Conservation (phyloP, 176 grass and related monocot species). For the Aegilops umbellulata region DNA sequence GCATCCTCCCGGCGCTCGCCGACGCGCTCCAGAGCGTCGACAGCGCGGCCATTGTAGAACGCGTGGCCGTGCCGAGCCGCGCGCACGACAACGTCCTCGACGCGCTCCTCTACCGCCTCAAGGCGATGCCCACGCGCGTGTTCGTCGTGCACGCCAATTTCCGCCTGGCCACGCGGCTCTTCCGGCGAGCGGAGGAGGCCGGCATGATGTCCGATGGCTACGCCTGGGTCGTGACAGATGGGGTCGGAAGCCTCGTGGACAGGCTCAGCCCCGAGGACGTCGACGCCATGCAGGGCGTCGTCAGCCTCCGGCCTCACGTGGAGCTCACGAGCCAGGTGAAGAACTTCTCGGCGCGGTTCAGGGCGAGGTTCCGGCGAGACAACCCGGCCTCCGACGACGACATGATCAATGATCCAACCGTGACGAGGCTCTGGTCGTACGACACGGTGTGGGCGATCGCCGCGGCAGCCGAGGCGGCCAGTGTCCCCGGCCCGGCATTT, state of each 20-base stretch:
- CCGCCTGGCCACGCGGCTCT: conserved; percentile 24
- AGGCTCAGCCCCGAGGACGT: background rate
- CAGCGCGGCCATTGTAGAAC: conserved; percentile 21
- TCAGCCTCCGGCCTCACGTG: conserved; percentile 52
- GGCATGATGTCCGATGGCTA: conserved; percentile 54
- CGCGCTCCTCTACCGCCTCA: conserved; percentile 28
- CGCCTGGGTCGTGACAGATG: conserved; percentile 53
- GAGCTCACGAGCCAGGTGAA: background rate
- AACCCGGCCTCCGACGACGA: background rate
- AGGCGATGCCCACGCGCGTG: conserved; percentile 57
- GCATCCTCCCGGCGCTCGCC: conserved; percentile 51
- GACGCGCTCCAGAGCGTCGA: conserved; percentile 43
- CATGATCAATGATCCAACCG: background rate
- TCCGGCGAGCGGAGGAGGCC: conserved; percentile 26
- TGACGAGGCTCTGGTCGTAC: conserved; percentile 47
- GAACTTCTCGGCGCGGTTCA: conserved; percentile 48
- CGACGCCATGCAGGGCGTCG: conserved; percentile 56
- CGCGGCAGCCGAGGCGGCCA: conserved; percentile 28
- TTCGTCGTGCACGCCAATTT: conserved; percentile 58
- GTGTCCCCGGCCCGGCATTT: conserved; percentile 29
- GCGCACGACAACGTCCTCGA: conserved; percentile 32
- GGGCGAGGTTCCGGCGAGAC: conserved; percentile 25
- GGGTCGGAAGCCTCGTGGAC: conserved; percentile 8
- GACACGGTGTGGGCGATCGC: conserved; percentile 53
- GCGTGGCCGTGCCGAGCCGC: conserved; percentile 13